A percentile compares a stretch with the other conserved stretches of the same genome.
These are phyloP conservation scores for Fomitopsis palustris DNA, from an alignment of 1,284 basidiomycete genomes.

Conservation along the genomic window DNA sequence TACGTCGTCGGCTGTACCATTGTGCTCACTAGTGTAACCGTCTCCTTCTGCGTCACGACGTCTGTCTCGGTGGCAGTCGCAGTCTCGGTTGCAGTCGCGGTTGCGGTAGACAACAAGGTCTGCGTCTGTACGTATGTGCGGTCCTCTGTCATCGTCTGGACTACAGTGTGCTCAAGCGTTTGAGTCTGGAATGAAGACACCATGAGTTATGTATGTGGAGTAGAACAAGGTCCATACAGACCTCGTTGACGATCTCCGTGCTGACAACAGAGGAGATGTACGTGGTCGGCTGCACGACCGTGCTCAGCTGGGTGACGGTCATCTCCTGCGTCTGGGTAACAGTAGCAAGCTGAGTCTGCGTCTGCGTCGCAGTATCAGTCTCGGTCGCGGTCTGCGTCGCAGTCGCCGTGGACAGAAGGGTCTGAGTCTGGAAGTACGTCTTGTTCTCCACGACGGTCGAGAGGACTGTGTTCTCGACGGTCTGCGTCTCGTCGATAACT, in stretches of 20 bases:
- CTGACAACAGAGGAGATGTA: conserved; percentile 50
- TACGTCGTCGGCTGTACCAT: conserved; percentile 45
- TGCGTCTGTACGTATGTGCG: conserved; percentile 35
- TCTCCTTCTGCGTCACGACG: conserved; percentile 24
- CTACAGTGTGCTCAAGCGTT: conserved; percentile 52
- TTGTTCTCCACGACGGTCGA: conserved; percentile 15
- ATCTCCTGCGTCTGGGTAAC: conserved; percentile 9
- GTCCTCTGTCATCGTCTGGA: conserved; percentile 37
- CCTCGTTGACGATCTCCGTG: conserved; percentile 58
- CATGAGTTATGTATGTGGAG: background rate
- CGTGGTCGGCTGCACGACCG: conserved; percentile 41
- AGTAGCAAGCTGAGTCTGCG: conserved; percentile 15
- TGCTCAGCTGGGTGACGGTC: conserved; percentile 29
- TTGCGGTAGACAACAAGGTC: conserved; percentile 42
- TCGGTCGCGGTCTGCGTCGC: conserved; percentile 44
- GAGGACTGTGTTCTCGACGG: conserved; percentile 26
- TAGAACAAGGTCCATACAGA: conserved; percentile 12
- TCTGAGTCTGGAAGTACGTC: conserved; percentile 16
- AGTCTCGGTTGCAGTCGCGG: conserved; percentile 22
- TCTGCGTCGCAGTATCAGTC: conserved; percentile 33
- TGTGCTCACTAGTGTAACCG: conserved; percentile 28
- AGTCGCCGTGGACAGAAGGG: conserved; percentile 45
- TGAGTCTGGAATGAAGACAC: conserved; percentile 36
- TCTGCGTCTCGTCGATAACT: conserved; percentile 52
- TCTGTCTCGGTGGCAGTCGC: conserved; percentile 37